Evolutionary conservation across 768 basidiomycete genomes (phyloP).

Genomic region (Xerocomus potaroensis): DNA sequence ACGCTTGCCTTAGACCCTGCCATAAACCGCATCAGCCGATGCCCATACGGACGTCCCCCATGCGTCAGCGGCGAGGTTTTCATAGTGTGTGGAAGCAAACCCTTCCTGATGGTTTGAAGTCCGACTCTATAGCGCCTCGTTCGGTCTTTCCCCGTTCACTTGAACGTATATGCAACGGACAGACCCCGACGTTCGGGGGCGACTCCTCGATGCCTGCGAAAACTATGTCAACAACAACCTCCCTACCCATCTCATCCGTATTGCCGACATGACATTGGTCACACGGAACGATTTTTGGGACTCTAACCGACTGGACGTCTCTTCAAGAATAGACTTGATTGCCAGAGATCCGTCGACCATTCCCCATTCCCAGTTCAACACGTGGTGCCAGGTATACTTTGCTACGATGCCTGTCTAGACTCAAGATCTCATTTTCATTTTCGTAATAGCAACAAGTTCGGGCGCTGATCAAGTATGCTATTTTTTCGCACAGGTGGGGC

Average conservation of each 20-base stretch:
- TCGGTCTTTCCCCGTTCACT: neutral
- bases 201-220: neutral
- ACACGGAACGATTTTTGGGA: constrained; percentile 2
- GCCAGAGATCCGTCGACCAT: neutral
- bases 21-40: too few species aligned
- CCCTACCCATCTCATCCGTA: constrained; percentile 1
- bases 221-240: constrained; percentile 1
- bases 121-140: too few species aligned
- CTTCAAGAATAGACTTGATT: neutral
- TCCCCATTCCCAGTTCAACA: neutral
- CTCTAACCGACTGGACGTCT: neutral
- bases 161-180: neutral
- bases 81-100: too few species aligned
- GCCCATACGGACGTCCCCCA: too few species aligned
- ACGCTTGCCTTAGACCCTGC: too few species aligned
- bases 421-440: neutral
- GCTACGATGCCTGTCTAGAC: neutral
- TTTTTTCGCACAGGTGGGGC: constrained; percentile 3
- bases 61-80: too few species aligned
- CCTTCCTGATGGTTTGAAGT: too few species aligned
- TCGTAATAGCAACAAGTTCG: neutral
- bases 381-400: neutral
- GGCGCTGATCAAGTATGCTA: neutral
- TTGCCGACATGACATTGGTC: neutral
- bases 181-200: neutral